Conservation (phyloP, 805 yeast genomes). For the Spathaspora passalidarum region DNA sequence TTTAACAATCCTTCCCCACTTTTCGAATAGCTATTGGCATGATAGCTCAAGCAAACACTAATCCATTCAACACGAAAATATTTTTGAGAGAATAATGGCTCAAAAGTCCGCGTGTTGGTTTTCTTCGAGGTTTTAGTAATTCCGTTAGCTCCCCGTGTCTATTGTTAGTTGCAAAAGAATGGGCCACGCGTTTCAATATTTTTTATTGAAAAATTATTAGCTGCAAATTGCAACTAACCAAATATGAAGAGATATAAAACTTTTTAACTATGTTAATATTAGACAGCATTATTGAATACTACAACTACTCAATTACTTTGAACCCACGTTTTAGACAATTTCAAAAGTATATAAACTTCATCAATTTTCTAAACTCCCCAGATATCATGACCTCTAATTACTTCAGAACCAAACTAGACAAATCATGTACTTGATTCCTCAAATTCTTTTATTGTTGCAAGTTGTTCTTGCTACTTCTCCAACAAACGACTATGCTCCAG, state of each 20-base stretch:
- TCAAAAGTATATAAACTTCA: not conserved
- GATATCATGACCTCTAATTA: not conserved
- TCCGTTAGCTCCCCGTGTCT: not conserved
- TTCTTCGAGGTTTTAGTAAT: not conserved
- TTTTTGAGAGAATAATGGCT: not conserved
- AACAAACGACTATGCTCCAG: conserved; percentile 60
- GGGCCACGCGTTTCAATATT: not conserved
- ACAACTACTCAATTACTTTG: not conserved
- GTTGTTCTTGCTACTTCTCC: conserved; percentile 44
- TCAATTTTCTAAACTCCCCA: not conserved
- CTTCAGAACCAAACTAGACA: not conserved
- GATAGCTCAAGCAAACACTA: not conserved
- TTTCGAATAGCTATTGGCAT: too few species aligned
- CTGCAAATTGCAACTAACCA: not conserved
- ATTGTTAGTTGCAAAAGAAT: not conserved
- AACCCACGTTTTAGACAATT: not conserved
- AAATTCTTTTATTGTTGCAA: not conserved
- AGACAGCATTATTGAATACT: not conserved
- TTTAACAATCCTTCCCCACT: too few species aligned
- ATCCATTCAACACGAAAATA: not conserved
- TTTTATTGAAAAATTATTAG: not conserved
- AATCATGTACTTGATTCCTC: not conserved
- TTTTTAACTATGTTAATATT: not conserved
- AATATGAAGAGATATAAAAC: too few species aligned
- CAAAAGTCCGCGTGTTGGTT: not conserved